These are phyloP conservation scores for Telfairia occidentalis DNA, from an alignment of 331 rosid genomes.

Conservation along the genomic window DNA sequence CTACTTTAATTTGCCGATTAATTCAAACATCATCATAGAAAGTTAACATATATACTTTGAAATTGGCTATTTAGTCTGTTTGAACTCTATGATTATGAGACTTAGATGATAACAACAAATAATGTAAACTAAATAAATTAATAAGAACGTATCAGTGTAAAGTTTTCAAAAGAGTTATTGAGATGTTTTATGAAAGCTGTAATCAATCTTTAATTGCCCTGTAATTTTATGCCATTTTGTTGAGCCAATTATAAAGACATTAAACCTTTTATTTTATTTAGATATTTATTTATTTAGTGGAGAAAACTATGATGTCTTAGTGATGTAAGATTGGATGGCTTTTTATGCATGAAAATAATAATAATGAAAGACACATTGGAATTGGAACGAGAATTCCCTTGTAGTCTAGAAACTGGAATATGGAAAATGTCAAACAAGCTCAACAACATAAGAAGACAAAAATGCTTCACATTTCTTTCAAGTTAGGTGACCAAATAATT, in stretches of 20 bases:
- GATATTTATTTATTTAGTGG: not conserved
- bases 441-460: not conserved
- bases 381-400: not conserved
- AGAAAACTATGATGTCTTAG: not conserved
- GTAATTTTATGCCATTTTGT: not conserved
- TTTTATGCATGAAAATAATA: not conserved
- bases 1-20: not conserved
- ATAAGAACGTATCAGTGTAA: not conserved
- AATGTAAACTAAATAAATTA: not conserved
- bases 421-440: not conserved
- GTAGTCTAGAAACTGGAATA: not conserved
- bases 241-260: not conserved
- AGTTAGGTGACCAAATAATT: slow-evolving; percentile 7
- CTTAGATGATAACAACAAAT: not conserved
- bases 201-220: not conserved
- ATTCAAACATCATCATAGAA: not conserved
- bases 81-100: not conserved
- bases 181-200: not conserved
- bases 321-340: not conserved
- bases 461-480: not conserved
- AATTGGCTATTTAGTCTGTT: not conserved
- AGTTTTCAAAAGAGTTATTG: not conserved
- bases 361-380: not conserved
- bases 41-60: not conserved
- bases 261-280: not conserved